Evolutionary conservation across 306 rosid species (phyloP).

Genomic region (Glycine tomentella): DNA sequence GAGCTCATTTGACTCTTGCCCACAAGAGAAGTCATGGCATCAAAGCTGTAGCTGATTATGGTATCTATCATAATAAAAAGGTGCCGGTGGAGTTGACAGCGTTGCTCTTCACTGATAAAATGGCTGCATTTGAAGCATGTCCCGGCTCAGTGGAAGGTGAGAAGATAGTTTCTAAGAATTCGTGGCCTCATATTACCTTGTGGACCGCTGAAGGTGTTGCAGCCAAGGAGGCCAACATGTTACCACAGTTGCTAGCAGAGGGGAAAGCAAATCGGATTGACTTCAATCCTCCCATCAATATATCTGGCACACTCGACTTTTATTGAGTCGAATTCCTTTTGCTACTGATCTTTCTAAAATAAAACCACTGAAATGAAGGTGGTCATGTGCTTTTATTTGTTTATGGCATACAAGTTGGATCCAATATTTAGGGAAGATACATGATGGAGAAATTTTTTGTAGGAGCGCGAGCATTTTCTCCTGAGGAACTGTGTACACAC

Average conservation of each 20-base stretch:
- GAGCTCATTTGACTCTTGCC: constrained; percentile 92
- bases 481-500: constrained; percentile 43
- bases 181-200: constrained; percentile 86
- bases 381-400: neutral
- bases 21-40: constrained; percentile 95
- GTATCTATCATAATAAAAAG: constrained; percentile 59
- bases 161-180: constrained; percentile 66
- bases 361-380: neutral
- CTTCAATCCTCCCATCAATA: constrained; percentile 68
- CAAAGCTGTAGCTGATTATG: constrained; percentile 82
- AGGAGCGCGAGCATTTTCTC: constrained; percentile 40
- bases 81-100: constrained; percentile 77
- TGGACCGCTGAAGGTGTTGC: constrained; percentile 84
- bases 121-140: constrained; percentile 84
- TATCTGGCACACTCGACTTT: constrained; percentile 67
- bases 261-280: constrained; percentile 79
- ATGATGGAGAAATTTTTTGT: constrained; percentile 48
- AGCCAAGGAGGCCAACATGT: constrained; percentile 82
- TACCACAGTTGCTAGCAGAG: constrained; percentile 66
- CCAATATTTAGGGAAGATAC: neutral
- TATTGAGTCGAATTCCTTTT: constrained; percentile 48
- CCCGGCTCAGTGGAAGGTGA: constrained; percentile 85
- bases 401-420: constrained; percentile 1
- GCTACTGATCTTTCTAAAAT: constrained; percentile 17
- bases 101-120: constrained; percentile 74